Percentiles rank a stretch among this genome's conserved stretches.
phyloP scores from a whole-genome alignment of 805 yeast genomes.

The Saccharomycopsis schoenii region DNA sequence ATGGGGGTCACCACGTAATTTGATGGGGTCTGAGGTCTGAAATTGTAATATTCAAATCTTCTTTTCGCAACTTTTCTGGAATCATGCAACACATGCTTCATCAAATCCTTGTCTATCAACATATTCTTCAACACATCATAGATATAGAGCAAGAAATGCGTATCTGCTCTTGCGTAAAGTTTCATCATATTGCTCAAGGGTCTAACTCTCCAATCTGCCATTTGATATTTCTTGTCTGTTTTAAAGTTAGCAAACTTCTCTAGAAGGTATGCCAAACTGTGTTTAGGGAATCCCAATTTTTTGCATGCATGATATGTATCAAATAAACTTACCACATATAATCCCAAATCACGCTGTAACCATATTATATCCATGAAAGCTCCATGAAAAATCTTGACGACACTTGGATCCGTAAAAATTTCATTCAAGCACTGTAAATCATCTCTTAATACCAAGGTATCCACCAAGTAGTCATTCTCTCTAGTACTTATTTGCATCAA shows the following conservation, averaged over 20 bases:
- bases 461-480: constrained; percentile 77
- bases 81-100: constrained; percentile 56
- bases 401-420: constrained; percentile 70
- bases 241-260: constrained; percentile 73
- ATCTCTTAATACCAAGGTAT: constrained; percentile 70
- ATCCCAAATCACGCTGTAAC: constrained; percentile 92
- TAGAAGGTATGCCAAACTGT: constrained; percentile 74
- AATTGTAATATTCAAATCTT: constrained; percentile 73
- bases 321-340: constrained; percentile 79
- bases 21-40: constrained; percentile 32
- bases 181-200: constrained; percentile 71
- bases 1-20: constrained; percentile 38
- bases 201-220: constrained; percentile 93
- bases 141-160: constrained; percentile 79
- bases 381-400: constrained; percentile 89
- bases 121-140: constrained; percentile 63
- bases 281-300: constrained; percentile 67
- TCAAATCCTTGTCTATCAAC: constrained; percentile 40
- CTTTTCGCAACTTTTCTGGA: constrained; percentile 73
- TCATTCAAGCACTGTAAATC: constrained; percentile 57
- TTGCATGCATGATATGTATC: constrained; percentile 90
- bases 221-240: constrained; percentile 88
- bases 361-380: constrained; percentile 95
- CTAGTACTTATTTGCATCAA: constrained; percentile 86
- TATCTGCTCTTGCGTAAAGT: constrained; percentile 88